Evolutionary conservation across 805 yeast genomes (phyloP).

Genomic region (Candida pseudoglaebosa): DNA sequence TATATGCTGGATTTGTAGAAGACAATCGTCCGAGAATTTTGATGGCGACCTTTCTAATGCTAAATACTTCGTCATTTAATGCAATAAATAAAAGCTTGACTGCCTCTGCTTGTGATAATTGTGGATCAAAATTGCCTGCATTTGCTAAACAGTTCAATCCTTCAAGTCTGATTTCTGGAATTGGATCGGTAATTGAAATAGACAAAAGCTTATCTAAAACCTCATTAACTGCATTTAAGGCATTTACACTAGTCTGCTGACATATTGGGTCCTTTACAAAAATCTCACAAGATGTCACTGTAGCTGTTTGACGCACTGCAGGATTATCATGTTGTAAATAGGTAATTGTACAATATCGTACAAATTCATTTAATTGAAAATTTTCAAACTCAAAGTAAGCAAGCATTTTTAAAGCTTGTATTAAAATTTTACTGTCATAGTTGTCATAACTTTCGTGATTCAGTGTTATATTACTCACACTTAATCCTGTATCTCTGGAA

Average conservation of each 20-base stretch:
- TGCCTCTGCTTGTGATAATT: slow-evolving; percentile 89
- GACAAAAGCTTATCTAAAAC: slow-evolving; percentile 78
- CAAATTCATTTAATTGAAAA: slow-evolving; percentile 81
- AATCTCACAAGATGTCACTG: slow-evolving; percentile 74
- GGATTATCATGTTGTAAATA: slow-evolving; percentile 80
- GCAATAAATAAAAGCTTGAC: slow-evolving; percentile 83
- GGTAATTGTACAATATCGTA: slow-evolving; percentile 74
- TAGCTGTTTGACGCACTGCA: slow-evolving; percentile 78
- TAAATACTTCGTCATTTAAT: slow-evolving; percentile 84
- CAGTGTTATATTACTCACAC: slow-evolving; percentile 30
- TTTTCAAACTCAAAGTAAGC: slow-evolving; percentile 70
- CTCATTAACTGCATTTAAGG: slow-evolving; percentile 78
- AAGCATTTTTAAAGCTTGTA: slow-evolving; percentile 77
- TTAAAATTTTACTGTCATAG: slow-evolving; percentile 47
- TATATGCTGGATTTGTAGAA: slow-evolving; percentile 87
- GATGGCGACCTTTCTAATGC: slow-evolving; percentile 74
- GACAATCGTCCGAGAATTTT: slow-evolving; percentile 80
- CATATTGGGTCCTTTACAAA: slow-evolving; percentile 81
- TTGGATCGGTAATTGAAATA: slow-evolving; percentile 83
- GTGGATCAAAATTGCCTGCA: slow-evolving; percentile 79
- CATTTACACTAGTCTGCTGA: slow-evolving; percentile 73
- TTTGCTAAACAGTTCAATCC: slow-evolving; percentile 60
- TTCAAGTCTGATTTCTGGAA: slow-evolving; percentile 78
- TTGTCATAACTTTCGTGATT: slow-evolving; percentile 30
- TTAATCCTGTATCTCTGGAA: slow-evolving; percentile 58